Conservation (phyloP, 148 eudicot genomes). For the Chenopodium formosanum region DNA sequence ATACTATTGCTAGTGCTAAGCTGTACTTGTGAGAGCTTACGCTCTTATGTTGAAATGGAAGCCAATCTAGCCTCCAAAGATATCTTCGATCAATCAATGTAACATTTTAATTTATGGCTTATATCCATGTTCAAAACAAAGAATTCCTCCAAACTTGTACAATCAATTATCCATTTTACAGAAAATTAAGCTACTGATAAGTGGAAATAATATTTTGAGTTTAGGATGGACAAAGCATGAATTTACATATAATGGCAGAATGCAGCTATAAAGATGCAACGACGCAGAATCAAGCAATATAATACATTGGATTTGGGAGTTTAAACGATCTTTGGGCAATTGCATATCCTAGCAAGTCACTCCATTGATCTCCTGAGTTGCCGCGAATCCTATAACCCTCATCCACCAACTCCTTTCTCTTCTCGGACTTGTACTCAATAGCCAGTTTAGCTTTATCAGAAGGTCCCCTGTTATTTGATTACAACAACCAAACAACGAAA, state of each 20-base stretch:
- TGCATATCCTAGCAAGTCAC: slow-evolving; percentile 76
- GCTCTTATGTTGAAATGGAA: no score
- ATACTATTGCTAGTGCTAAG: no score
- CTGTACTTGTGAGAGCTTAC: no score
- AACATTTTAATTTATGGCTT: no score
- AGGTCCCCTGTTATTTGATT: slow-evolving; percentile 41
- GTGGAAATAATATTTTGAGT: background rate
- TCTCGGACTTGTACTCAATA: slow-evolving; percentile 66
- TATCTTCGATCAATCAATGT: no score
- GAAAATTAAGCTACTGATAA: no score
- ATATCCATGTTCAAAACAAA: no score
- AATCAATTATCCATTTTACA: no score
- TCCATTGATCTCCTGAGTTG: slow-evolving; percentile 96
- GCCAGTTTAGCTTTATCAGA: slow-evolving; percentile 56
- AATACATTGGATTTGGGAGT: slow-evolving; percentile 82
- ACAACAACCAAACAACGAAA: background rate
- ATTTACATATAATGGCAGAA: slow-evolving; percentile 5
- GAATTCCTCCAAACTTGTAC: no score
- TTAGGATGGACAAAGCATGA: background rate
- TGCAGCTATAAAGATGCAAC: background rate
- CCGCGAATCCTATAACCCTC: slow-evolving; percentile 70
- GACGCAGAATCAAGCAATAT: slow-evolving; percentile 45
- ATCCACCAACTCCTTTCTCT: slow-evolving; percentile 58
- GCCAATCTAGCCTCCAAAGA: no score
- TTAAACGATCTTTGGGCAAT: slow-evolving; percentile 69